phyloP scores from a whole-genome alignment of 2,329 filamentous ascomycete genomes.

The Ophiognomonia clavigignenti-juglandacearum region DNA sequence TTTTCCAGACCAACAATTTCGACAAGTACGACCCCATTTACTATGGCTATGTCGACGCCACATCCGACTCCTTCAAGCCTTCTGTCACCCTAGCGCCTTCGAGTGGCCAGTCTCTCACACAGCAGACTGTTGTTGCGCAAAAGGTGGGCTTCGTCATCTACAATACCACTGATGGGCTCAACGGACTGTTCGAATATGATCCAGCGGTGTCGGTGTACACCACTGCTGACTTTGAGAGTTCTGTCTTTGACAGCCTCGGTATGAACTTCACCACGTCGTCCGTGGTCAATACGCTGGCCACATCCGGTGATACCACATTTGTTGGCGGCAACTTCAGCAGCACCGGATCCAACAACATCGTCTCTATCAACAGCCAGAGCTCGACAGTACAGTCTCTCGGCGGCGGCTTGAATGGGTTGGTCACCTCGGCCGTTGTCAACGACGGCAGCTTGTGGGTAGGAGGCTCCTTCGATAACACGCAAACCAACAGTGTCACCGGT shows the following conservation, averaged over 20 bases:
- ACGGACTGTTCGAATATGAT: constrained; percentile 86
- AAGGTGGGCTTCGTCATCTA: constrained; percentile 73
- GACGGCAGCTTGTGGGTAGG: constrained; percentile 71
- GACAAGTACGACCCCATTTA: constrained; percentile 97
- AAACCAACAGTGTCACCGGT: constrained; percentile 53
- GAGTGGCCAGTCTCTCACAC: constrained; percentile 53
- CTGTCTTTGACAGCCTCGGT: constrained; percentile 72
- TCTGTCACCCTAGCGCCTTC: constrained; percentile 72
- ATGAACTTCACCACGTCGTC: constrained; percentile 63
- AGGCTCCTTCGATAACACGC: constrained; percentile 76
- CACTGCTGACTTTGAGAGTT: constrained; percentile 60
- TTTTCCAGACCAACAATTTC: constrained; percentile 90
- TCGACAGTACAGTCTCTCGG: constrained; percentile 57
- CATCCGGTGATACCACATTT: constrained; percentile 61
- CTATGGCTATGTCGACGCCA: constrained; percentile 76
- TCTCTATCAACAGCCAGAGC: constrained; percentile 63
- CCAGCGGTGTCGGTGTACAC: constrained; percentile 56
- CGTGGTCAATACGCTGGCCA: constrained; percentile 63
- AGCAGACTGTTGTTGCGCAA: constrained; percentile 82
- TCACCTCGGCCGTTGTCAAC: constrained; percentile 66
- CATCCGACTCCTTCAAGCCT: constrained; percentile 68
- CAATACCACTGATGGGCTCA: constrained; percentile 73
- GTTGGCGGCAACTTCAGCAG: constrained; percentile 83
- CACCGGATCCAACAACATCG: constrained; percentile 65
- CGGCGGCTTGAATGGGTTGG: constrained; percentile 74